These are phyloP conservation scores for Wallemia mellicola DNA, from an alignment of 1,284 basidiomycete genomes.

Conservation along the genomic window DNA sequence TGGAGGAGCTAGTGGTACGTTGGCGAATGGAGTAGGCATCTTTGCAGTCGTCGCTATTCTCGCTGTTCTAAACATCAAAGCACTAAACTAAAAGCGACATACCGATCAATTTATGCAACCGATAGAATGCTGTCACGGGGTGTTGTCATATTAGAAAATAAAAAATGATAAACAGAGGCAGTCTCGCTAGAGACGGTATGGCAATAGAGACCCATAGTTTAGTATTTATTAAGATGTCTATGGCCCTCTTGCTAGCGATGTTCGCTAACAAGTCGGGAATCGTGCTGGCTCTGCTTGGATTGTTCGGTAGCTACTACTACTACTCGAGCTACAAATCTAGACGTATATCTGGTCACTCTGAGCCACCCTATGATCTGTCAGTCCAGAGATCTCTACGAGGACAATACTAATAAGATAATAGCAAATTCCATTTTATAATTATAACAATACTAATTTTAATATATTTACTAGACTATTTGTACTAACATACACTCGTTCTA, in stretches of 20 bases:
- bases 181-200: neutral
- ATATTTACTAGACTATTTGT: neutral
- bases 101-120: no score
- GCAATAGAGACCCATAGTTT: neutral
- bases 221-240: neutral
- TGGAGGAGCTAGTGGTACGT: slow-evolving; percentile 2
- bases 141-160: no score
- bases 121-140: no score
- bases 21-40: neutral
- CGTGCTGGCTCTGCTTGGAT: neutral
- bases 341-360: neutral
- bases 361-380: neutral
- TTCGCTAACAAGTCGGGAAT: neutral
- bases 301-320: neutral
- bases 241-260: neutral
- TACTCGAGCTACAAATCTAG: neutral
- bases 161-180: neutral
- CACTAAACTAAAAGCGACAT: neutral
- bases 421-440: neutral
- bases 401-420: neutral
- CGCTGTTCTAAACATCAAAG: neutral
- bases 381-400: neutral
- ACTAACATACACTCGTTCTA: neutral
- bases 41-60: neutral
- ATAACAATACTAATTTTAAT: neutral